A percentile compares a stretch with the other conserved stretches of the same genome.
These are phyloP conservation scores for Ogataea henricii DNA, from an alignment of 805 yeast genomes.

Conservation along the genomic window DNA sequence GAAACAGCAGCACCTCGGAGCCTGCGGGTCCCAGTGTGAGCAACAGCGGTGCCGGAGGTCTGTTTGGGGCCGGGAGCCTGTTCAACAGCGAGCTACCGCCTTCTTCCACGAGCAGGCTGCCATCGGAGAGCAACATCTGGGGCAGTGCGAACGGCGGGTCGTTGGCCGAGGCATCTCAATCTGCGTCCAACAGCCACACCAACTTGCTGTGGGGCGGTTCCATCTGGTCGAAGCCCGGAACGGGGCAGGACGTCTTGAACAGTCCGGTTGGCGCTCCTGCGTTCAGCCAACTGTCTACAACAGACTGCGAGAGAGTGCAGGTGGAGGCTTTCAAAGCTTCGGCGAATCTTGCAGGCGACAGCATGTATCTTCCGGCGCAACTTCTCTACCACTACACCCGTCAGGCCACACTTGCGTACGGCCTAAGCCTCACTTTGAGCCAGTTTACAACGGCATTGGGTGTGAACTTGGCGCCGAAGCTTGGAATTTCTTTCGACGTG, in stretches of 20 bases:
- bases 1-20: constrained; percentile 16
- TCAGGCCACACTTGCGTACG: constrained; percentile 40
- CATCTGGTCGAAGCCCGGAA: constrained; percentile 18
- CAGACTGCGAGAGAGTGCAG: constrained; percentile 41
- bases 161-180: constrained; percentile 2
- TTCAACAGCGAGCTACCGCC: constrained; percentile 12
- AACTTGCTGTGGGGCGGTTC: constrained; percentile 30
- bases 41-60: neutral
- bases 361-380: constrained; percentile 23
- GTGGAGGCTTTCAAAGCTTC: constrained; percentile 44
- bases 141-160: constrained; percentile 11
- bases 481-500: constrained; percentile 42
- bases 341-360: constrained; percentile 36
- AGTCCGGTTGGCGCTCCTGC: neutral
- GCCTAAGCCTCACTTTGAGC: constrained; percentile 37
- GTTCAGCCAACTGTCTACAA: constrained; percentile 10
- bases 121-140: constrained; percentile 13
- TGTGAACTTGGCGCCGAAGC: constrained; percentile 31
- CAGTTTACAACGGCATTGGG: constrained; percentile 36
- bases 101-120: neutral
- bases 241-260: neutral
- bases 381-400: constrained; percentile 34
- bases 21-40: neutral
- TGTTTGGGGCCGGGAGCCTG: constrained; percentile 6
- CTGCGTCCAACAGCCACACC: constrained; percentile 16